These are phyloP conservation scores for Chaetomidium leptoderma DNA, from an alignment of 495 filamentous ascomycete species.

Conservation along the genomic window DNA sequence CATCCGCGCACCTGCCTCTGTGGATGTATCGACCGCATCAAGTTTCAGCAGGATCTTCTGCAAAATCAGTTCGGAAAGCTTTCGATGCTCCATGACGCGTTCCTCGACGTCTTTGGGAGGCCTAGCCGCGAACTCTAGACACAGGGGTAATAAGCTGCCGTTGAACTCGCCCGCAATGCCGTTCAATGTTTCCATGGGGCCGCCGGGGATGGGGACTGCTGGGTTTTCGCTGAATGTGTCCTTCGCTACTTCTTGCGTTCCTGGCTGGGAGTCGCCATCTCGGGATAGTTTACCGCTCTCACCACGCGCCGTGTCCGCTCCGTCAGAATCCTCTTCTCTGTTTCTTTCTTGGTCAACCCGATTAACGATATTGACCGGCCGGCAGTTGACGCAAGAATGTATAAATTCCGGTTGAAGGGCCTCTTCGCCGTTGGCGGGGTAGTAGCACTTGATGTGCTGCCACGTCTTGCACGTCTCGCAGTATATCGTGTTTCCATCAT, in stretches of 20 bases:
- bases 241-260: no score
- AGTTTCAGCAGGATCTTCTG: slow-evolving; percentile 78
- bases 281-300: no score
- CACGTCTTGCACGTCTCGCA: slow-evolving; percentile 94
- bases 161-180: slow-evolving; percentile 63
- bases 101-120: slow-evolving; percentile 70
- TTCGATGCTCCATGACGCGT: slow-evolving; percentile 71
- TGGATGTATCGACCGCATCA: slow-evolving; percentile 73
- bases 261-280: no score
- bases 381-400: slow-evolving; percentile 85
- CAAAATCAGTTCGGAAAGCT: slow-evolving; percentile 77
- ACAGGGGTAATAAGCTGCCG: slow-evolving; percentile 61
- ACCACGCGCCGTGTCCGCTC: no score
- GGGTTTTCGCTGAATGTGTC: no score
- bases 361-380: no score
- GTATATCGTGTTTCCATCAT: slow-evolving; percentile 94
- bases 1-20: slow-evolving; percentile 58
- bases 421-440: slow-evolving; percentile 63
- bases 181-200: slow-evolving; percentile 67
- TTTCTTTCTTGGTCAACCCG: no score
- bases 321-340: no score
- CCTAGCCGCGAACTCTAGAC: slow-evolving; percentile 55
- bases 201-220: slow-evolving; percentile 37
- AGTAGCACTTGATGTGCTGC: slow-evolving; percentile 97
- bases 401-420: slow-evolving; percentile 61